A percentile compares a stretch with the other conserved stretches of the same genome.
These are phyloP conservation scores for Phytophthora podocarpi DNA, from an alignment of 352 stramenopile genomes.

Conservation along the genomic window DNA sequence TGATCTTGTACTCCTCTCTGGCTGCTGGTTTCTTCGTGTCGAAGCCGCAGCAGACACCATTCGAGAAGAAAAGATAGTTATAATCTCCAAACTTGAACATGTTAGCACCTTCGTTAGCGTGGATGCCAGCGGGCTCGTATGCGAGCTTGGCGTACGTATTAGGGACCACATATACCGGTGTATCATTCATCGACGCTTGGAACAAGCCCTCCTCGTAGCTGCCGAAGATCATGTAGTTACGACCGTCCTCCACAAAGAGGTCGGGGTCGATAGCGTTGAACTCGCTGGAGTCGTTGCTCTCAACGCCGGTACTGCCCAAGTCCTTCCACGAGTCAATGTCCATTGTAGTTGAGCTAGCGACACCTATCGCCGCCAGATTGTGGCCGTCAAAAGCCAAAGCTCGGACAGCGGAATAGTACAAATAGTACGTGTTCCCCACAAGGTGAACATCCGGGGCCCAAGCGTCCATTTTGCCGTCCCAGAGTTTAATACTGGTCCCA, in stretches of 20 bases:
- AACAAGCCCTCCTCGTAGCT: slow-evolving; percentile 28
- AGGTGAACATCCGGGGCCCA: slow-evolving; percentile 28
- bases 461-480: slow-evolving; percentile 24
- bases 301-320: slow-evolving; percentile 11
- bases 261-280: slow-evolving; percentile 35
- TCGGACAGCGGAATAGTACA: slow-evolving; percentile 32
- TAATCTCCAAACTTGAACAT: slow-evolving; percentile 30
- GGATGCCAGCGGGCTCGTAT: slow-evolving; percentile 20
- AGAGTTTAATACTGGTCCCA: slow-evolving; percentile 34
- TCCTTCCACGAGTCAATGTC: slow-evolving; percentile 31
- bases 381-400: slow-evolving; percentile 20
- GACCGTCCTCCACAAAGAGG: slow-evolving; percentile 16
- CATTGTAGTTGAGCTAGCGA: slow-evolving; percentile 25
- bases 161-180: slow-evolving; percentile 1
- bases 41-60: slow-evolving; percentile 31
- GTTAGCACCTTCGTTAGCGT: slow-evolving; percentile 27
- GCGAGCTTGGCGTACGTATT: slow-evolving; percentile 26
- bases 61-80: slow-evolving; percentile 37
- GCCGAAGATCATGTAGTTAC: slow-evolving; percentile 30
- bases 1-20: slow-evolving; percentile 33
- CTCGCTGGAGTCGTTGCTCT: slow-evolving; percentile 23
- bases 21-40: slow-evolving; percentile 20
- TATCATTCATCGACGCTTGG: slow-evolving; percentile 18
- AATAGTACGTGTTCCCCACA: slow-evolving; percentile 33
- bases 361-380: slow-evolving; percentile 23